These are phyloP conservation scores for Ophiorrhiza pumila DNA, from an alignment of 257 asterid genomes.

Conservation along the genomic window DNA sequence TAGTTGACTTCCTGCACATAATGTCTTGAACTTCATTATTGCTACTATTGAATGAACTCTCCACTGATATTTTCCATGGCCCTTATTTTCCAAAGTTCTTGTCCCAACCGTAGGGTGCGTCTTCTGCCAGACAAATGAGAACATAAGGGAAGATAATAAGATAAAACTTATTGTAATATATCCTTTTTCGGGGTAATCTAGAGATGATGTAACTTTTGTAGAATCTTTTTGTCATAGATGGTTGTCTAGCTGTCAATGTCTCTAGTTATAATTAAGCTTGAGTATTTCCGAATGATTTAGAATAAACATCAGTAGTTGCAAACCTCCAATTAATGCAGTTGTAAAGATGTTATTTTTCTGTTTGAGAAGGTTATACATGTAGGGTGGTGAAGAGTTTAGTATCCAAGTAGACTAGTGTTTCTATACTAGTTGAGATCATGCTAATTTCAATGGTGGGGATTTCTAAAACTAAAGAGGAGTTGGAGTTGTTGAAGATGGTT, in stretches of 20 bases:
- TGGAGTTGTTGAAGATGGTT: not conserved
- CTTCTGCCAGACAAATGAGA: not conserved
- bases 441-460: not conserved
- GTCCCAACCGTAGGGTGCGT: not conserved
- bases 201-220: not conserved
- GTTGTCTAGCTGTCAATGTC: not conserved
- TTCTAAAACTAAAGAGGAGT: not conserved
- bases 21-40: not conserved
- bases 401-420: not conserved
- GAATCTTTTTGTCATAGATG: not conserved
- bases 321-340: not conserved
- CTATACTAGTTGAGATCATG: not conserved
- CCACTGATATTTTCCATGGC: constrained; percentile 1
- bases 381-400: not conserved
- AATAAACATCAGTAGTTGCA: not conserved
- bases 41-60: not conserved
- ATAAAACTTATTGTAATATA: not conserved
- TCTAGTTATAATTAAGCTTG: not conserved
- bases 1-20: constrained; percentile 41
- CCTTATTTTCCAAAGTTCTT: not conserved
- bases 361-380: not conserved
- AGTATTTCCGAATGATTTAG: not conserved
- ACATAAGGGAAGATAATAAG: not conserved
- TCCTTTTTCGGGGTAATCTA: not conserved
- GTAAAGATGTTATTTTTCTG: not conserved